phyloP scores from a whole-genome alignment of 2,329 filamentous ascomycete species.

The Coniosporium tulheliwenetii region DNA sequence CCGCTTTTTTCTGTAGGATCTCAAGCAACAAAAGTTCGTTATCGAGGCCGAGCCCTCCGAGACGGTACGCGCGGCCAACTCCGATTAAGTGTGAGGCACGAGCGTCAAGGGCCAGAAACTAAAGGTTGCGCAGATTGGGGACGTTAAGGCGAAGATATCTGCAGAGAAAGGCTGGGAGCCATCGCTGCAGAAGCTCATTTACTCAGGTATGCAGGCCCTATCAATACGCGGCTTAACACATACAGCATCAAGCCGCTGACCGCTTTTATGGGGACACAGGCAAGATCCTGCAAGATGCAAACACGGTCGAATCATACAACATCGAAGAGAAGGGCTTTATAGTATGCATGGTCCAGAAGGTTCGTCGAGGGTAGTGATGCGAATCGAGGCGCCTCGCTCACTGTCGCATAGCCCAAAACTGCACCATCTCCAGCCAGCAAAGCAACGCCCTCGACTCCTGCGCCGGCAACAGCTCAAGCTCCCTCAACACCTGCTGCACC shows the following conservation, averaged over 20 bases:
- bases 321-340: constrained; percentile 99
- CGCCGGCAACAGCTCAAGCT: constrained; percentile 19
- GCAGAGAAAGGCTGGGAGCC: constrained; percentile 90
- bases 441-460: constrained; percentile 43
- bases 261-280: constrained; percentile 34
- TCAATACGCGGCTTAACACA: too few species aligned
- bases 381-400: constrained; percentile 6
- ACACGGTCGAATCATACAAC: constrained; percentile 91
- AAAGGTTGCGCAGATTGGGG: constrained; percentile 48
- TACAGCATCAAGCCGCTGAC: too few species aligned
- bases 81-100: too few species aligned
- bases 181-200: constrained; percentile 87
- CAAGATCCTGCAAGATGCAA: constrained; percentile 96
- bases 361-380: constrained; percentile 19
- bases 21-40: constrained; percentile 97
- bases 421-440: constrained; percentile 31
- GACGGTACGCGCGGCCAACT: constrained; percentile 48
- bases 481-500: constrained; percentile 46
- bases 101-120: neutral
- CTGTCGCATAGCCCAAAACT: constrained; percentile 50
- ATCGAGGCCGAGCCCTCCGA: constrained; percentile 90
- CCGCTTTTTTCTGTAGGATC: constrained; percentile 44
- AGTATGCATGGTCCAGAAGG: constrained; percentile 97
- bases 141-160: constrained; percentile 84
- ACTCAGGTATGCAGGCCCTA: constrained; percentile 55